phyloP scores from a whole-genome alignment of 140 eudicot genomes.

The Flaveria floridana region DNA sequence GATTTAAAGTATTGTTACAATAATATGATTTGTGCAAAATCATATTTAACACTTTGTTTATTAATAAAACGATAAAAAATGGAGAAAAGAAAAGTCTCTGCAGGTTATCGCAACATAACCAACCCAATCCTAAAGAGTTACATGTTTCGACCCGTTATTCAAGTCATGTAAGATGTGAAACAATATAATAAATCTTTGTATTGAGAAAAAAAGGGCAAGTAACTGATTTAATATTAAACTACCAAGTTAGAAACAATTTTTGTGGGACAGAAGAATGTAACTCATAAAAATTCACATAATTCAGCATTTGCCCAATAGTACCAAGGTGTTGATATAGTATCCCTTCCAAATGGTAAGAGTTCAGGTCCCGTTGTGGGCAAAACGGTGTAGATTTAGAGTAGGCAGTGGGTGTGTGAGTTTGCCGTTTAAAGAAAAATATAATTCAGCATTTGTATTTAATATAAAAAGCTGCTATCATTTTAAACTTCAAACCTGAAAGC shows the following conservation, averaged over 20 bases:
- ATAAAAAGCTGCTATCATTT: slow-evolving; percentile 13
- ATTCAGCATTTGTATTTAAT: background rate
- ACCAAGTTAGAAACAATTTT: background rate
- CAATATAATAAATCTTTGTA: no score
- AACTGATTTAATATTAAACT: background rate
- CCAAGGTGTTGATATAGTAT: no score
- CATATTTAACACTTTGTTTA: background rate
- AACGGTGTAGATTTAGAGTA: no score
- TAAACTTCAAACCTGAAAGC: slow-evolving; percentile 65
- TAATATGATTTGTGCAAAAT: no score
- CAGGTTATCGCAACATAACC: background rate
- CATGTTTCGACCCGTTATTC: no score
- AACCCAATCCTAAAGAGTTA: background rate
- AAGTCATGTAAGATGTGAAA: background rate
- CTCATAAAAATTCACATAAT: background rate
- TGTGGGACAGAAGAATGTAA: background rate
- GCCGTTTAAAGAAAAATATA: no score
- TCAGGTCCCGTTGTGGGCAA: no score
- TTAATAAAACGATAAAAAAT: background rate
- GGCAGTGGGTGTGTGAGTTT: no score
- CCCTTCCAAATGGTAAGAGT: no score
- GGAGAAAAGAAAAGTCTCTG: background rate
- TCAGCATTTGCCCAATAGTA: no score
- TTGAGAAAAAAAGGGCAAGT: background rate
- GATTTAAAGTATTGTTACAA: background rate